phyloP scores from a whole-genome alignment of 169 alveolate genomes.

The Cryptosporidium sp. region DNA sequence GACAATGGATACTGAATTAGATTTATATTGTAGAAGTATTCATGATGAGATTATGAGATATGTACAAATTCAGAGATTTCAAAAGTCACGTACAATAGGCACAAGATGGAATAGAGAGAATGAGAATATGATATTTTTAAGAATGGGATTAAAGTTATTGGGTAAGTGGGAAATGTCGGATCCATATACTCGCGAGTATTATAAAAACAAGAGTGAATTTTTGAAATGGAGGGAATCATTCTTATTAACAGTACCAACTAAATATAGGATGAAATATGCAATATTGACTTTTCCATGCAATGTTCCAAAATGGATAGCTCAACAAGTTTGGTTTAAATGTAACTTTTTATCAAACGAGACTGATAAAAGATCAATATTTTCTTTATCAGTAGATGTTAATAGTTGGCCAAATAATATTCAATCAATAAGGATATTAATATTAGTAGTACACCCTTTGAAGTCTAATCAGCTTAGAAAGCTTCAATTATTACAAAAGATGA shows the following conservation, averaged over 20 bases:
- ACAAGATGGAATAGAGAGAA: conserved; percentile 71
- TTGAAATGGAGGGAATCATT: conserved; percentile 74
- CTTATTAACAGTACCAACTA: conserved; percentile 49
- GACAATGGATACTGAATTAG: conserved; percentile 28
- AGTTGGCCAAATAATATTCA: conserved; percentile 72
- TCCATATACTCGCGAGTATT: conserved; percentile 64
- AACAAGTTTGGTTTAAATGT: conserved; percentile 72
- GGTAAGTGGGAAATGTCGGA: conserved; percentile 74
- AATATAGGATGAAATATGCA: conserved; percentile 69
- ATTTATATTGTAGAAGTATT: conserved; percentile 57
- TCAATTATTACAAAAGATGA: conserved; percentile 38
- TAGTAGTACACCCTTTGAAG: conserved; percentile 62
- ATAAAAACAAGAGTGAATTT: conserved; percentile 50
- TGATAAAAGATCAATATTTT: conserved; percentile 61
- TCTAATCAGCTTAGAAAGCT: conserved; percentile 49
- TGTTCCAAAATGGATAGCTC: conserved; percentile 71
- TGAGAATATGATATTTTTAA: conserved; percentile 36
- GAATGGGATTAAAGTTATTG: conserved; percentile 57
- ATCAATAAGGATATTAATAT: conserved; percentile 40
- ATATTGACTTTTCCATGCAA: conserved; percentile 70
- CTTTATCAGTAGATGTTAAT: conserved; percentile 54
- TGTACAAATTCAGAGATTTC: conserved; percentile 73
- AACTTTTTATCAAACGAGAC: conserved; percentile 59
- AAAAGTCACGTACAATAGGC: conserved; percentile 69
- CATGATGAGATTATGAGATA: conserved; percentile 61